Evolutionary conservation across 192 early-diverging fungal species (phyloP).

Genomic region (Gryganskiella cystojenkinii): DNA sequence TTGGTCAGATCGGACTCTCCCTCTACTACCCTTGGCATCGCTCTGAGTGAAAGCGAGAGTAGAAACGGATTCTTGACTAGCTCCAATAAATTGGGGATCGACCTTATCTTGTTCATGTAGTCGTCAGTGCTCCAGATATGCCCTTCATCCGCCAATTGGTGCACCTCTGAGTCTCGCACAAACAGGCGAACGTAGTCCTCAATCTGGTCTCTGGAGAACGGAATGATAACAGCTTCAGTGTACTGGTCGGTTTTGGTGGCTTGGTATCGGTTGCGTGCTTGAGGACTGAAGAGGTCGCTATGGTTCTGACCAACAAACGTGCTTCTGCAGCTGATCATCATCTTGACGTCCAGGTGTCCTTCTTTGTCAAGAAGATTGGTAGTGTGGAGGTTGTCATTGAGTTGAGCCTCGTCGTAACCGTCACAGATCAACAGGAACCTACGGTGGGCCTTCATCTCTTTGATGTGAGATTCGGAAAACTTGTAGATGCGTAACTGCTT

Average conservation of each 20-base stretch:
- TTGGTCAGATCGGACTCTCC: background rate
- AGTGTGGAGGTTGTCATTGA: background rate
- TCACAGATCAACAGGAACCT: constrained; percentile 1
- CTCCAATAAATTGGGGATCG: constrained; percentile 6
- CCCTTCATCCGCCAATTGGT: background rate
- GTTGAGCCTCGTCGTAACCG: constrained; percentile 10
- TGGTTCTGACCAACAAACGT: background rate
- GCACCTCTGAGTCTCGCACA: background rate
- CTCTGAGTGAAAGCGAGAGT: background rate
- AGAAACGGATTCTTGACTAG: constrained; percentile 26
- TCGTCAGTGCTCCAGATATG: background rate
- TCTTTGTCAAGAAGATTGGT: background rate
- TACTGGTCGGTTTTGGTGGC: background rate
- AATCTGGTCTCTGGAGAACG: background rate
- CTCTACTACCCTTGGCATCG: constrained; percentile 1
- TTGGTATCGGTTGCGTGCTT: background rate
- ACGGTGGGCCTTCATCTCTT: background rate
- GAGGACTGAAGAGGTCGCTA: background rate
- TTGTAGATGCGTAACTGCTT: background rate
- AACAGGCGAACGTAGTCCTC: background rate
- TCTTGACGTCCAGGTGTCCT: background rate
- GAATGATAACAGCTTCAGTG: background rate
- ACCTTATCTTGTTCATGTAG: background rate
- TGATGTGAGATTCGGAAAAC: background rate
- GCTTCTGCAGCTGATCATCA: background rate